Conservation (phyloP, 441 rosid species). For the Omphalea diandra region DNA sequence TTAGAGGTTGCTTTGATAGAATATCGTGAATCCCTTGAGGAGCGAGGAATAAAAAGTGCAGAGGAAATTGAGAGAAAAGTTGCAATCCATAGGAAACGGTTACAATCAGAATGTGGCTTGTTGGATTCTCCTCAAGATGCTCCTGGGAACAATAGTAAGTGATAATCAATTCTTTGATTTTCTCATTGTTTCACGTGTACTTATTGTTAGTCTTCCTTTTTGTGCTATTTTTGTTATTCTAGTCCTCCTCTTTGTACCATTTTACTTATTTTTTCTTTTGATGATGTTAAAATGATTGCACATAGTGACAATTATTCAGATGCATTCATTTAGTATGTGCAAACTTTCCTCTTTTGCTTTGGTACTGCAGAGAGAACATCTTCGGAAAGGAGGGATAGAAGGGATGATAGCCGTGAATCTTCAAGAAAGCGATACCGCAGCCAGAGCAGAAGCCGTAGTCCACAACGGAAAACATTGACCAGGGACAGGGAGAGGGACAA, state of each 20-base stretch:
- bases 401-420: conserved; percentile 57
- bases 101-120: conserved; percentile 74
- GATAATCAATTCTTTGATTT: not conserved
- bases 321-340: not conserved
- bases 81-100: conserved; percentile 65
- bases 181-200: not conserved
- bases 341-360: not conserved
- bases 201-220: not conserved
- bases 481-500: conserved; percentile 62
- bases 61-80: conserved; percentile 96
- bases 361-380: conserved; percentile 57
- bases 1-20: conserved; percentile 95
- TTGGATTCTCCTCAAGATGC: conserved; percentile 44
- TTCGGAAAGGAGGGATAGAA: conserved; percentile 63
- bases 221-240: too few relatives aligned
- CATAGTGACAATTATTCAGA: not conserved
- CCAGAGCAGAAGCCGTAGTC: conserved; percentile 67
- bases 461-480: conserved; percentile 60
- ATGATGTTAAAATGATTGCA: not conserved
- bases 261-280: not conserved
- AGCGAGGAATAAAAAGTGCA: conserved; percentile 70
- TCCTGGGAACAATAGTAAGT: conserved; percentile 56
- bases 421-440: conserved; percentile 81
- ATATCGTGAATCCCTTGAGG: conserved; percentile 95
- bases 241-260: too few relatives aligned